Percentiles rank a stretch among this genome's conserved stretches.
Evolutionary conservation across 176 grass and related monocot species (phyloP).

Genomic region (Carex parvula): DNA sequence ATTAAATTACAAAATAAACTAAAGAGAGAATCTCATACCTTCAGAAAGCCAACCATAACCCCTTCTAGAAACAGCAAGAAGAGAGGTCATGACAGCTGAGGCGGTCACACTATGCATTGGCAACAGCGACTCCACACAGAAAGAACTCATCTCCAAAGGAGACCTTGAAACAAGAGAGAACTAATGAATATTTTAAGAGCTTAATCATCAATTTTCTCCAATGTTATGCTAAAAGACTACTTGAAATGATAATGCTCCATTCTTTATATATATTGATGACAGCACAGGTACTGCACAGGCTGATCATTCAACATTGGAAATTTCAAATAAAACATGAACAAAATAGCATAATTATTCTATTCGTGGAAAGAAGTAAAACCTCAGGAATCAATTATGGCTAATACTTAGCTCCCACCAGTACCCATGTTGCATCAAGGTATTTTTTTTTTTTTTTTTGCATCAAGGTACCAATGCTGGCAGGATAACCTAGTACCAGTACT

Average conservation of each 20-base stretch:
- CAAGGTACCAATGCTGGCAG: not conserved
- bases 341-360: not conserved
- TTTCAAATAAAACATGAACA: not conserved
- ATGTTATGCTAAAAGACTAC: not conserved
- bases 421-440: not conserved
- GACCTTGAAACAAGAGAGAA: slow-evolving; percentile 37
- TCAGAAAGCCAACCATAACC: slow-evolving; percentile 66
- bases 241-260: not conserved
- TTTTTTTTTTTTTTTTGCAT: too few relatives aligned
- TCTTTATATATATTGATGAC: not conserved
- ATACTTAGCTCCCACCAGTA: not conserved
- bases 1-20: not conserved
- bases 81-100: slow-evolving; percentile 83
- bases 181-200: not conserved
- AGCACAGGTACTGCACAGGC: not conserved
- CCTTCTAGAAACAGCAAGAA: slow-evolving; percentile 52
- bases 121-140: slow-evolving; percentile 74
- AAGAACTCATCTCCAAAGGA: slow-evolving; percentile 69
- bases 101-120: slow-evolving; percentile 90
- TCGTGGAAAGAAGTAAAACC: not conserved
- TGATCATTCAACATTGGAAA: not conserved
- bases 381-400: not conserved
- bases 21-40: slow-evolving; percentile 37
- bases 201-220: not conserved
- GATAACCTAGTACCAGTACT: not conserved